Evolutionary conservation across 177 flowering plant species (phyloP).

Genomic region (Vitis hybrid): DNA sequence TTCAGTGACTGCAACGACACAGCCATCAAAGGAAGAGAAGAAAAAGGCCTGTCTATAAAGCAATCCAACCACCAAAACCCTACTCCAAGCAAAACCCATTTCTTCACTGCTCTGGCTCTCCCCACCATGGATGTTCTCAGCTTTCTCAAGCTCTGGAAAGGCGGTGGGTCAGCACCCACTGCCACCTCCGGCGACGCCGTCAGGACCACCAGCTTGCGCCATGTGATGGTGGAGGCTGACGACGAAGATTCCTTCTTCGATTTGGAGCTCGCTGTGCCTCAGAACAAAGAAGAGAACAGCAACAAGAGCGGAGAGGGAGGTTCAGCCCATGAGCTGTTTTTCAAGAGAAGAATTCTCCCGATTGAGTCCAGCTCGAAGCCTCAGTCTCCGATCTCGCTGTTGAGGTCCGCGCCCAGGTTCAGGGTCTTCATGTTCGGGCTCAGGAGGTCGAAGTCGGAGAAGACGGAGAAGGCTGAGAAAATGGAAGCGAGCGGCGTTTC

Average conservation of each 20-base stretch:
- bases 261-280: conserved; percentile 24
- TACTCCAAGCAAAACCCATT: not conserved
- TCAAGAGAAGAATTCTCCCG: conserved; percentile 33
- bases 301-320: not conserved
- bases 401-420: conserved; percentile 38
- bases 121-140: conserved; percentile 31
- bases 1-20: conserved; percentile 13
- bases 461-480: conserved; percentile 18
- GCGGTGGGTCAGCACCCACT: conserved; percentile 2
- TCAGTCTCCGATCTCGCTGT: conserved; percentile 36
- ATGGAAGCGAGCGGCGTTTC: conserved; percentile 4
- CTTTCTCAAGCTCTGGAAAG: conserved; percentile 28
- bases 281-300: conserved; percentile 4
- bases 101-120: not conserved
- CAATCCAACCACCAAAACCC: conserved; percentile 15
- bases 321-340: conserved; percentile 5
- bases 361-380: conserved; percentile 37
- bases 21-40: conserved; percentile 23
- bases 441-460: conserved; percentile 13
- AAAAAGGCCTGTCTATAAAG: conserved; percentile 10
- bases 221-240: not conserved
- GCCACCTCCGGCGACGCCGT: conserved; percentile 3
- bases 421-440: conserved; percentile 27
- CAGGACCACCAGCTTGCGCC: not conserved
- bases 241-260: conserved; percentile 37